phyloP scores from a whole-genome alignment of 306 rosid genomes.

The Citrullus mucosospermus region DNA sequence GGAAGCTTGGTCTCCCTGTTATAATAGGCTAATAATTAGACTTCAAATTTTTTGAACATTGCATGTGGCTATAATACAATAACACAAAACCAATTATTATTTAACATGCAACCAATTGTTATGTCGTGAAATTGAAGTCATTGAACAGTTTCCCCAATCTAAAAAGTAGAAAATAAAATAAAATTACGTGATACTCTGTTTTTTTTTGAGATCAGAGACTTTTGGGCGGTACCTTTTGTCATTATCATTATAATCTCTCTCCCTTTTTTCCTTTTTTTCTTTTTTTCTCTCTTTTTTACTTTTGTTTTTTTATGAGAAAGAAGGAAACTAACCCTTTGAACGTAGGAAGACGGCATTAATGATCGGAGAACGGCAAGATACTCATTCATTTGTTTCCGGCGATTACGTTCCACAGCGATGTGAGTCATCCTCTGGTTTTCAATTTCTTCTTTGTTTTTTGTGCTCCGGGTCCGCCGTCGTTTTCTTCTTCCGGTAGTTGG shows the following conservation, averaged over 20 bases:
- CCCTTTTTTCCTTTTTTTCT: no score
- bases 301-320: neutral
- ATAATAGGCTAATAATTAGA: neutral
- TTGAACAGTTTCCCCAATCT: neutral
- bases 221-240: neutral
- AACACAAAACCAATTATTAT: neutral
- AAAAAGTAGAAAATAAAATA: neutral
- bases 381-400: slow-evolving; percentile 85
- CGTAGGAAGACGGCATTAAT: slow-evolving; percentile 81
- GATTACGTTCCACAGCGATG: slow-evolving; percentile 82
- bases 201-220: slow-evolving; percentile 2
- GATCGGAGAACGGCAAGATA: slow-evolving; percentile 67
- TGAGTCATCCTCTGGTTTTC: slow-evolving; percentile 32
- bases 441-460: slow-evolving; percentile 68
- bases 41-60: neutral
- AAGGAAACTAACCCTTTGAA: slow-evolving; percentile 61
- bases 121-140: slow-evolving; percentile 5
- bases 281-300: no score
- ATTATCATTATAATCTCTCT: neutral
- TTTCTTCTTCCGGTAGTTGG: slow-evolving; percentile 30
- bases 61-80: neutral
- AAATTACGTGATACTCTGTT: neutral
- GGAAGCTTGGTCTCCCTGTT: slow-evolving; percentile 93
- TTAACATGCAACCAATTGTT: neutral
- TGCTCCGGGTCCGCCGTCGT: slow-evolving; percentile 50